A percentile compares a stretch with the other conserved stretches of the same genome.
Evolutionary conservation across 1,284 basidiomycete species (phyloP).

Genomic region (Mycosarcoma mackinlayi): DNA sequence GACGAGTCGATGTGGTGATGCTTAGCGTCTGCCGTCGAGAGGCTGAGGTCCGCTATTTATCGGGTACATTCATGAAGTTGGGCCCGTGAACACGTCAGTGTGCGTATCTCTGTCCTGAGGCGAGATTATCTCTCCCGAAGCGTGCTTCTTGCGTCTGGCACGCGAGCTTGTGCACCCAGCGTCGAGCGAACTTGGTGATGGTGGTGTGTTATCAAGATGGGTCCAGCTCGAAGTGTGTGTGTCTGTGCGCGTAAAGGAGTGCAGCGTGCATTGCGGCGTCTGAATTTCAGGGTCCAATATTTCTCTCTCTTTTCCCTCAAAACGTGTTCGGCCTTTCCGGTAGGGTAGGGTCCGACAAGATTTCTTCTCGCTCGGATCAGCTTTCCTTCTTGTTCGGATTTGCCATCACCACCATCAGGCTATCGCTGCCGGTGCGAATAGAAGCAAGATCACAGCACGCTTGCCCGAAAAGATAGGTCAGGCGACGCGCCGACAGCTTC

Average conservation of each 20-base stretch:
- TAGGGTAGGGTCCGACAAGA: too few relatives aligned
- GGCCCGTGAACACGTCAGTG: too few relatives aligned
- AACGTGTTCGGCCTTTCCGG: too few relatives aligned
- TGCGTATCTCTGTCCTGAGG: too few relatives aligned
- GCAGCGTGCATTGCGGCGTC: neutral
- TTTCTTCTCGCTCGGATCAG: neutral
- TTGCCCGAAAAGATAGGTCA: neutral
- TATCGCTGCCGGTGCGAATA: neutral
- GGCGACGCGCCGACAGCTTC: conserved; percentile 2
- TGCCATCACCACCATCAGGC: neutral
- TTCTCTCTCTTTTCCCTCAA: neutral
- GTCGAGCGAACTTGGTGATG: neutral
- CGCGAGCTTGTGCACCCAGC: neutral
- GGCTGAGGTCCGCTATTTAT: too few relatives aligned
- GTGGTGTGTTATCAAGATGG: too few relatives aligned
- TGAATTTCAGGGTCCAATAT: conserved; percentile 11
- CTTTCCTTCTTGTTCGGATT: too few relatives aligned
- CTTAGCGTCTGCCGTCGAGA: too few relatives aligned
- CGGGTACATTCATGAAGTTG: too few relatives aligned
- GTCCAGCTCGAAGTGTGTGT: neutral
- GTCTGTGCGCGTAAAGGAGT: conserved; percentile 15
- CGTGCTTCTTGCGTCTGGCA: too few relatives aligned
- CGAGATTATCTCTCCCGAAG: too few relatives aligned
- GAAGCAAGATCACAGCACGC: neutral
- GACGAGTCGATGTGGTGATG: too few relatives aligned